Evolutionary conservation across 2,329 filamentous ascomycete species (phyloP).

Genomic region (Sarocladiaceae sp.): DNA sequence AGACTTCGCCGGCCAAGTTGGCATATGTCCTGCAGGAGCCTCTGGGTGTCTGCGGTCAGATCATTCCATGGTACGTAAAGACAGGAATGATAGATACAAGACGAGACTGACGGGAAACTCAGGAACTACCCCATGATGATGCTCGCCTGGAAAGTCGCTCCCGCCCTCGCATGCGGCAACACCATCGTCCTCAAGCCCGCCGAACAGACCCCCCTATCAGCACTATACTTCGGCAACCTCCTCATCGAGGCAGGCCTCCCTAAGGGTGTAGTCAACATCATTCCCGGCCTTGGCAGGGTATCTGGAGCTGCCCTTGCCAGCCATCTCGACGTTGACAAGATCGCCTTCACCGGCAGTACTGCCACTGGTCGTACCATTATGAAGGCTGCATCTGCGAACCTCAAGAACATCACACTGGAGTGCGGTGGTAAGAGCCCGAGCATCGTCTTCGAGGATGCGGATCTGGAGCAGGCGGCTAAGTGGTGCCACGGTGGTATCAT

Average conservation of each 20-base stretch:
- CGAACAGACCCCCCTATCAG: conserved; percentile 57
- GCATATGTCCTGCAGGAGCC: conserved; percentile 58
- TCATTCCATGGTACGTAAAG: conserved; percentile 62
- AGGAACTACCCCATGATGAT: neutral
- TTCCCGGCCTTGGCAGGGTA: conserved; percentile 62
- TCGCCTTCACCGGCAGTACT: conserved; percentile 70
- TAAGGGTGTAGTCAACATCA: conserved; percentile 65
- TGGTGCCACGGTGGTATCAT: conserved; percentile 33
- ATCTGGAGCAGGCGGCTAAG: conserved; percentile 62
- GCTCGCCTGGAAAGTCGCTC: conserved; percentile 52
- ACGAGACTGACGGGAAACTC: too few species aligned
- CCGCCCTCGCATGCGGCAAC: conserved; percentile 56
- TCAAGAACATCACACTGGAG: conserved; percentile 56
- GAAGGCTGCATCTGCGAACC: too few species aligned
- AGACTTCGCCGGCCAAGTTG: neutral
- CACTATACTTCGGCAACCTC: conserved; percentile 54
- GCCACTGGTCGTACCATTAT: conserved; percentile 56
- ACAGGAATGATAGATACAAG: too few species aligned
- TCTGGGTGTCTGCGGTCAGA: conserved; percentile 62
- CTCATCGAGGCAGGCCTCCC: conserved; percentile 43
- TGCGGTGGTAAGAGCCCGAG: conserved; percentile 55
- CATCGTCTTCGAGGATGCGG: conserved; percentile 54
- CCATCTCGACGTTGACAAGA: conserved; percentile 63
- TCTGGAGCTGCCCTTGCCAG: conserved; percentile 61
- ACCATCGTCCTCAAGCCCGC: conserved; percentile 56